Evolutionary conservation across 306 rosid genomes (phyloP), one percentile per base, ranked within the genome.

Genomic region (Prinsepia uniflora): DNA sequence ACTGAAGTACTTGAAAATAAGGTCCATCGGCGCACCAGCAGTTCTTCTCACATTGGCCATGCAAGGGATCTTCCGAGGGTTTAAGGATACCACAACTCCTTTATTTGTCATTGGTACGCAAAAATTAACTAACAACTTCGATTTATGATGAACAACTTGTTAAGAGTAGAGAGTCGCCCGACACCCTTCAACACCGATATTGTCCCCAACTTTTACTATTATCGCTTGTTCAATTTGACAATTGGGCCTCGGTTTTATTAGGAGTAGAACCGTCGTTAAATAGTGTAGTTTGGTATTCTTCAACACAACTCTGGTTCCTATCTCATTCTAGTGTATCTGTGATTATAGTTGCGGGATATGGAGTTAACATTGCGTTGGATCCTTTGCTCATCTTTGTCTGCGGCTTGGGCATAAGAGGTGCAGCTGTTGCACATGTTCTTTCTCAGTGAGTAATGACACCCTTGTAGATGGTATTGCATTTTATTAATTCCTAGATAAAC

Each of bases 21-120:
- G 99, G 65, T 63, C 99, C 22, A 77, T 95, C 19, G 99, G 99
- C 77, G 96, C 99, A 69, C 99, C 99, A 48, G 99, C 99, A 11
- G 97, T 91, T 79, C 99, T 95, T 87, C 96, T 95, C 22, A 88
- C 96, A n/a, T 78, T 95, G 76, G 99, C 99, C 36, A 95, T 91
- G 96, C 99, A 95, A 83, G 99, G 97, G 72, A 87, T 95, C 75
- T 95, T 89, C 71, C 67, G 99, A 82, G 99, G 99, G 39, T 89
- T 95, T 74, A 95, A 95, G 82, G 99, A 95, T 84, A 89, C 99
- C 14, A 95, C 74, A 71, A 95, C 99, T 75, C 99, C 99, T 68
- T 77, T 95, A 74, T 95, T 86, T 81, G 96, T 89, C 76, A 89
- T 89, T 61, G 81, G 99, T 95, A 87, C 6, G 85, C 67, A 43